Evolutionary conservation across 140 eudicot genomes (phyloP).

Genomic region (Ambrosia hybrid): DNA sequence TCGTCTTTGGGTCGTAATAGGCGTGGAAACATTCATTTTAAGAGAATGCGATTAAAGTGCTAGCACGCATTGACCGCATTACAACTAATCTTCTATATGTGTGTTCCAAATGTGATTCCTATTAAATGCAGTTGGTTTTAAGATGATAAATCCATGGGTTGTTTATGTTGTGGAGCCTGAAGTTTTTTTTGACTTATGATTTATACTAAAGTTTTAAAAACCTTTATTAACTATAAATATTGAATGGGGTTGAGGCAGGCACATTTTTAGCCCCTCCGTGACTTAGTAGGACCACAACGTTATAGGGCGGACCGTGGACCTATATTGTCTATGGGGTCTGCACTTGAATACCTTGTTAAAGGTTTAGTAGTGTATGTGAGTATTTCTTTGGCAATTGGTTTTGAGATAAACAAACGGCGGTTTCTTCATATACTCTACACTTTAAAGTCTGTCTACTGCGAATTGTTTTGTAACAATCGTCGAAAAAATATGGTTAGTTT

Average conservation of each 20-base stretch:
- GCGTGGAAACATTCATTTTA: neutral
- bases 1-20: neutral
- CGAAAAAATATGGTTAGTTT: too few species aligned
- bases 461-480: too few species aligned
- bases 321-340: too few species aligned
- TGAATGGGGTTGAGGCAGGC: too few species aligned
- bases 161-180: neutral
- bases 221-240: neutral
- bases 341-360: too few species aligned
- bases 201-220: neutral
- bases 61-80: neutral
- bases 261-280: neutral
- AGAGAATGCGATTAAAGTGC: neutral
- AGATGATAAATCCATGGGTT: neutral
- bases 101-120: constrained; percentile 9
- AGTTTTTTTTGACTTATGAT: neutral
- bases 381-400: too few species aligned
- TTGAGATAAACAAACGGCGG: too few species aligned
- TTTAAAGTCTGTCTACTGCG: too few species aligned
- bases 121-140: neutral
- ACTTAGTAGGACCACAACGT: neutral
- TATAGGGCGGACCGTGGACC: neutral
- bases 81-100: neutral
- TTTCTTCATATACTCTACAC: too few species aligned
- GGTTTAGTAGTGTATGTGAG: too few species aligned